Base-by-base conservation (phyloP, 140 eudicot species). In the Anethum foeniculum region DNA sequence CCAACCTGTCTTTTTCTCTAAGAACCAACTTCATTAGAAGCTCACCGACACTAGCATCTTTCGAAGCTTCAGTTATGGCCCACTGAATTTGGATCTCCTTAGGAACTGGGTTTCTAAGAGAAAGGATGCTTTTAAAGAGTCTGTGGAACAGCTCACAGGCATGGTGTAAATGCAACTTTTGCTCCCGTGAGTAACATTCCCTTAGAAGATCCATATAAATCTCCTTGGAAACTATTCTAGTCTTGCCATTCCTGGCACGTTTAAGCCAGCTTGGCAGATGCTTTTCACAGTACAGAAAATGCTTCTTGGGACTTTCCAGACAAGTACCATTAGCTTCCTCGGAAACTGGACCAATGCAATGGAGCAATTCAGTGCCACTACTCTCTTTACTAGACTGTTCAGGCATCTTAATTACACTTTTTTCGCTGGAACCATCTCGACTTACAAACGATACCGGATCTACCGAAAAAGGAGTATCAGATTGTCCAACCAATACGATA, bases 191-290 rank as follows among this genome's bases (percentile, higher is more conserved):
- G 39, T 86, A 83, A 62, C 97, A 92, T 72, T 85, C 81, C 83
- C 83, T 92, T 81, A 94, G 84, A 81, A 94, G 96, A 82, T 92
- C 99, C 32, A 94, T 38, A 77, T 90, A 94, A 48, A 92, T 95
- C 79, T 94, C 99, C 84, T 94, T 94, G 21, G 99, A 94, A 80
- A 94, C 77, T 38, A 94, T 94, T 83, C 99, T 80, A 76, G 92
- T 90, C 69, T 92, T 94, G 19, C 99, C 99, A 34, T 94, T 94
- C 83, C 99, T 84, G 2, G 99, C 99, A 62, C 99, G 97, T 88
- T 92, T 94, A 78, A 94, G 91, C 99, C 99, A 94, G 88, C 88
- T 94, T 32, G 99, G 99, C 80, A 94, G 75, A 83, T 94, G 99
- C 79, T 88, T 90, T 49, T 94, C 99, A 64, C 97, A 94, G 85